Evolutionary conservation across 352 stramenopile species (phyloP), one percentile per base, ranked within the genome.

Genomic region (Phytophthora sojae): DNA sequence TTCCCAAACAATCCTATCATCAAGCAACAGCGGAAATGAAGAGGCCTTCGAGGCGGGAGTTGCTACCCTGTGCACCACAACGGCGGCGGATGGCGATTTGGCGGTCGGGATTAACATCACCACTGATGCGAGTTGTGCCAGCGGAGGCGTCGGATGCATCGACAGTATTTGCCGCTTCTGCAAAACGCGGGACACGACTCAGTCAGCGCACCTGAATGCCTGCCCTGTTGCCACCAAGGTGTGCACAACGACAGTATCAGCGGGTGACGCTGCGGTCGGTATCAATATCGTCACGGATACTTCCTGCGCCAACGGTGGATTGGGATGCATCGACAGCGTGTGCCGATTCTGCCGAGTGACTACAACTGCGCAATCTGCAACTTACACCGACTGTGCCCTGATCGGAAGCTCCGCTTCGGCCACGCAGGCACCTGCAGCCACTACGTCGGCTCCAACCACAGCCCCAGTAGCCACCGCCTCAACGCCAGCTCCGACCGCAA

Each of bases 81-180:
- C 57, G 25, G 58, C 67, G 9, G 68, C 77, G 9, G 73, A 74
- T n/a, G 73, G 76, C 4, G 73, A 83, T 50, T 57, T 60, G 19
- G 64, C 60, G 9, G 63, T 70, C 14, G 76, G 76, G n/a, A 74
- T 83, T 23, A 68, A 30, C 21, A 71, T 77, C n/a, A 53, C 51
- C 14, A 73, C 52, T 6, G 67, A 79, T 51, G 51, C 37, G 6
- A 72, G 50, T 29, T 79, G 75, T 51, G 57, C 39, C 12, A 56
- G 14, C 57, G 75, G 71, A 15, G 75, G 75, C 6, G 17, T 67
- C 7, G 75, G 75, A 25, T 82, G 75, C 47, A 73, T 77, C 30
- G 52, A 69, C 55, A 69, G 64, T n/a, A 39, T 79, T 52, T 86
- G 79, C 47, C 79, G 76, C 6, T 80, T 72, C 57, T 86, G 75